Evolutionary conservation across 306 rosid species (phyloP), one percentile per base, ranked within the genome.

Genomic region (Begonia fuchsioides): DNA sequence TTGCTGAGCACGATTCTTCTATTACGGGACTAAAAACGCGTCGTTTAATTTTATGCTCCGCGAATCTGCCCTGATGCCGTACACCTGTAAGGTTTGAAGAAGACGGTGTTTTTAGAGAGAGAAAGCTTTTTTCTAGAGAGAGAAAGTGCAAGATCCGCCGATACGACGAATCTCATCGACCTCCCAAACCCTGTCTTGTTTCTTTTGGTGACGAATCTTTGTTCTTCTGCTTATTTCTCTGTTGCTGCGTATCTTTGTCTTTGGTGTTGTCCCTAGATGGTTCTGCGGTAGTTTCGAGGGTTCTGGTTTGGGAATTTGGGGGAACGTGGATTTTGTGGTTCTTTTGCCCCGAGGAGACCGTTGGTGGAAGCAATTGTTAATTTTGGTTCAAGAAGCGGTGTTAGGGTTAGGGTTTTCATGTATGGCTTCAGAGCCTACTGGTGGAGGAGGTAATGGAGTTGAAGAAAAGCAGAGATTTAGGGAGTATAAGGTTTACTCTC

Each of bases 391-490:
- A 11, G 26, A 47, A 16, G 20, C 12, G 52, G 56, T 49, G 67
- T 72, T 84, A 74, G 81, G 95, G 90, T 82, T 81, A 72, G 71
- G 92, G 65, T 61, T 57, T 59, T 65, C 75, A 76, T 83, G 86
- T 70, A 88, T 88, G 97, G 93, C 93, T 79, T 84, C 95, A 62
- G 93, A 75, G 75, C 78, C 84, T 64, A 58, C 43, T 15, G 79
- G 63, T 53, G 96, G 66, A 43, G 87, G 47, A 56, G 93, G 78
- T 51, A 85, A 82, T 43, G 95, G 82, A 64, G 59, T 60, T 57
- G 66, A 55, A 67, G 82, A 68, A 70, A 81, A 70, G 60, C 69
- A 74, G 70, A 70, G 86, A 58, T 69, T 17, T 43, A 41, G 47
- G 43, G 93, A 71, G 63, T 50, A 53, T 56, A 81, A 81, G 71